Evolutionary conservation across 2,329 filamentous ascomycete species (phyloP).

Genomic region (Chalaropsis thielavioides): DNA sequence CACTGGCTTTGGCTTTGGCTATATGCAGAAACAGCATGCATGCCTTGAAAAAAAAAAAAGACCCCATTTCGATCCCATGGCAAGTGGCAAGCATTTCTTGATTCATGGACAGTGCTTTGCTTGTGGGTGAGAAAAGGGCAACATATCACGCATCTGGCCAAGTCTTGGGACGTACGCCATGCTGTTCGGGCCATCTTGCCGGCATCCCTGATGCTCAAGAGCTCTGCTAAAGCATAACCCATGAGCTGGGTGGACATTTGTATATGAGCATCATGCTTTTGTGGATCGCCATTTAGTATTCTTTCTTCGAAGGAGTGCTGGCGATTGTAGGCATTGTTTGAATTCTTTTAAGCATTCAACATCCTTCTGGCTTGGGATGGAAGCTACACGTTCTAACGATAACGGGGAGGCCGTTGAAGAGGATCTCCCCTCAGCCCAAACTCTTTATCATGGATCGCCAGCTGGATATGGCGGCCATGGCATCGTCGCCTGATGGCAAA

Average conservation of each 20-base stretch:
- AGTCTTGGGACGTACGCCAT: constrained; percentile 56
- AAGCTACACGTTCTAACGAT: constrained; percentile 28
- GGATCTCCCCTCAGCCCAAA: constrained; percentile 41
- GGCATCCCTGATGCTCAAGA: constrained; percentile 55
- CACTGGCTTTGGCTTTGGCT: constrained; percentile 1
- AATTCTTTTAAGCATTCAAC: constrained; percentile 41
- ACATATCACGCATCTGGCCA: constrained; percentile 59
- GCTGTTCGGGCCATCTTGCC: constrained; percentile 62
- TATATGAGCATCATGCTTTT: constrained; percentile 46
- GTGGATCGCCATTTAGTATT: constrained; percentile 40
- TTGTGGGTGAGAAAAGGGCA: constrained; percentile 23
- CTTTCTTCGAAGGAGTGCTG: constrained; percentile 48
- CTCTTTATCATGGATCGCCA: constrained; percentile 46
- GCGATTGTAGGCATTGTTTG: constrained; percentile 50
- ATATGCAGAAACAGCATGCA: constrained; percentile 1
- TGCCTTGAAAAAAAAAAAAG: not conserved
- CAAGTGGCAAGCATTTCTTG: not conserved
- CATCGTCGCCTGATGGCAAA: constrained; percentile 47
- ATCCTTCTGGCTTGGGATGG: constrained; percentile 42
- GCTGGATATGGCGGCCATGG: constrained; percentile 54
- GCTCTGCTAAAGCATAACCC: constrained; percentile 50
- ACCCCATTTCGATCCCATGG: not conserved
- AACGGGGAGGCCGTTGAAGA: constrained; percentile 29
- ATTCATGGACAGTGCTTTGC: constrained; percentile 10
- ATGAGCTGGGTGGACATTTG: constrained; percentile 27